Percentiles rank a stretch among this genome's conserved stretches.
Evolutionary conservation across 2,329 filamentous ascomycete genomes (phyloP).

Genomic region (Geosmithia flava): DNA sequence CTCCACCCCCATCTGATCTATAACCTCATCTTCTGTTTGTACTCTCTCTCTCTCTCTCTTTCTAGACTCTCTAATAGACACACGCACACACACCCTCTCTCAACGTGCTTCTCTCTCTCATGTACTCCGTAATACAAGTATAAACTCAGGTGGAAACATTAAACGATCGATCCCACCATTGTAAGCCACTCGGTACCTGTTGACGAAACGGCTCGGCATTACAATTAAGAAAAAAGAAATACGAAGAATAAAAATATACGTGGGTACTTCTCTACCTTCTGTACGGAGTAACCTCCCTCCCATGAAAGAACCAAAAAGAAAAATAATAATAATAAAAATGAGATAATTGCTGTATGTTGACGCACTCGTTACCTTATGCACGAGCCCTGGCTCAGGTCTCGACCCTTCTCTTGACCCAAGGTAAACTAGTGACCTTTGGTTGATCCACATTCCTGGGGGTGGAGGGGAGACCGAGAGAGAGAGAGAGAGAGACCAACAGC

Average conservation of each 20-base stretch:
- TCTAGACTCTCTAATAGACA: too few relatives aligned
- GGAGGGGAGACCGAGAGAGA: too few relatives aligned
- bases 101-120: too few relatives aligned
- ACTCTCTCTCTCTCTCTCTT: too few relatives aligned
- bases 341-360: neutral
- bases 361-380: neutral
- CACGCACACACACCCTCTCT: too few relatives aligned
- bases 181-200: neutral
- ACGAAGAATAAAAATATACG: too few relatives aligned
- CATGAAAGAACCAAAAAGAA: neutral
- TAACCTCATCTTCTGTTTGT: too few relatives aligned
- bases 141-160: neutral
- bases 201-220: neutral
- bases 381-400: neutral
- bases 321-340: neutral
- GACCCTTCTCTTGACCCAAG: neutral
- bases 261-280: too few relatives aligned
- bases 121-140: too few relatives aligned
- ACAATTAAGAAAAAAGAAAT: neutral
- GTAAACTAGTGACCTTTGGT: neutral
- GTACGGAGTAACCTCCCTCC: too few relatives aligned
- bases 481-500: too few relatives aligned
- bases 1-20: too few relatives aligned
- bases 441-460: neutral
- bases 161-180: neutral